Base-by-base conservation (phyloP, 352 stramenopile species). In the Phytophthora pistaciae region DNA sequence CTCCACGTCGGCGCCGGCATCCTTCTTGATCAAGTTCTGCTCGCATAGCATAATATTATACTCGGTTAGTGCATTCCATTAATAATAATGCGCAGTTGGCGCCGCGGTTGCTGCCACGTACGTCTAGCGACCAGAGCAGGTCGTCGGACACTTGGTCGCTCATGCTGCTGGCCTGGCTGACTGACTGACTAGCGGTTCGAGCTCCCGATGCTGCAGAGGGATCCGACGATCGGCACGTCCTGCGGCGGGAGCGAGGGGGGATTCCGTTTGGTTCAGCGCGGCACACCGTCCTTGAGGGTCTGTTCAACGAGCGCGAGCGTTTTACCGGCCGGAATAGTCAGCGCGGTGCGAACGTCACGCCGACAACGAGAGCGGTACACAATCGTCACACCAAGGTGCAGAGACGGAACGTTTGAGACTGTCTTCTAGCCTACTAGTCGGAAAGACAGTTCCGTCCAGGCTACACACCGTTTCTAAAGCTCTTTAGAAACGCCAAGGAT, bases 51-150 rank as follows among this genome's bases (percentile, higher is more conserved):
- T 46, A 46, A 18, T 29, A 6, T 29, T 5, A 64, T 62, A 66
- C 33, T 6, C 58, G 42, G 11, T 16, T 46, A n/a, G 14, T 20
- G 5, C 6, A 3, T 46, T 9, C 38, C 38, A 46, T 20, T 46
- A 46, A 46, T 20, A 8, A 20, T 46, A 3, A 44, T 8, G 38
- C 14, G 13, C 16, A 48, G 20, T 52, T 13, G 2, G n/a, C 4
- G 57, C 13, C 11, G 20, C 10, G 3, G 23, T 3, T 33, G 11
- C n/a, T 3, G 3, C 38, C 46, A 81, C 80, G 70, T 75, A 94
- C 86, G 64, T 94, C 86, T 56, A 92, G 72, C 42, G 86, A 88
- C 70, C 83, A 88, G 59, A 92, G 75, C 56, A 90, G 75, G 60
- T 91, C 86, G 65, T 94, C 86, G 25, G 82, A 87, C 64, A 94